Conservation (phyloP, 2,329 filamentous ascomycete species). For the Sporothrix inflata region DNA sequence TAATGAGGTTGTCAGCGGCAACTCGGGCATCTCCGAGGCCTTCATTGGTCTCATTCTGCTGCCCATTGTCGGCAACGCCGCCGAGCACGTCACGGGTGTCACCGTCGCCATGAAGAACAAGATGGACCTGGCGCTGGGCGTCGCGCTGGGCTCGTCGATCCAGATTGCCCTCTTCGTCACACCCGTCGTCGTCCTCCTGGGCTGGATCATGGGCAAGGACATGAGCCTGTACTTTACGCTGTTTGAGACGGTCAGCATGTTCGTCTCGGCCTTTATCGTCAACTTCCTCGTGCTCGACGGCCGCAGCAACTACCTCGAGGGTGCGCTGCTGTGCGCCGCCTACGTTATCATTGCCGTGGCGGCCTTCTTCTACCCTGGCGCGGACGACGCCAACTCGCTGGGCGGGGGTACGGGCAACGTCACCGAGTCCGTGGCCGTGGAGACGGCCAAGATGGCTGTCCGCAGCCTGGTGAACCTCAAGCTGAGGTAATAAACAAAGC, state of each 20-base stretch:
- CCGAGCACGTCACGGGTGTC: conserved; percentile 65
- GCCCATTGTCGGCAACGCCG: conserved; percentile 65
- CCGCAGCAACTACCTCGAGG: conserved; percentile 65
- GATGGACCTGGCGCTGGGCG: conserved; percentile 64
- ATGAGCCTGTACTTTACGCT: conserved; percentile 72
- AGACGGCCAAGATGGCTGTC: conserved; percentile 20
- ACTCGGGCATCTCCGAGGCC: conserved; percentile 54
- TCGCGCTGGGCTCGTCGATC: conserved; percentile 63
- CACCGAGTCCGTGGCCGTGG: not conserved
- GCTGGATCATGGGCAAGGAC: conserved; percentile 59
- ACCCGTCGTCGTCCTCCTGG: conserved; percentile 62
- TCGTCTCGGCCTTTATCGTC: conserved; percentile 71
- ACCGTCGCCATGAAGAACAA: conserved; percentile 63
- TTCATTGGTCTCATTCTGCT: conserved; percentile 65
- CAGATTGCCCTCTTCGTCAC: conserved; percentile 66
- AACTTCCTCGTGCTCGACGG: conserved; percentile 77
- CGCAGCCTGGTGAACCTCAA: conserved; percentile 18
- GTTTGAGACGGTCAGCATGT: conserved; percentile 75
- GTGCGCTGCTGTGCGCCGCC: conserved; percentile 38
- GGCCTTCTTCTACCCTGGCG: conserved; percentile 37
- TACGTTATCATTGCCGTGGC: conserved; percentile 41
- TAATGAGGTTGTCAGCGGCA: conserved; percentile 54
- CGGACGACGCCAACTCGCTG: conserved; percentile 34
- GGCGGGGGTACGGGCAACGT: conserved; percentile 31
- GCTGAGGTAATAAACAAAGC: not conserved